These are phyloP conservation scores for Leucocoprinus birnbaumii DNA, from an alignment of 768 basidiomycete genomes.

Conservation along the genomic window DNA sequence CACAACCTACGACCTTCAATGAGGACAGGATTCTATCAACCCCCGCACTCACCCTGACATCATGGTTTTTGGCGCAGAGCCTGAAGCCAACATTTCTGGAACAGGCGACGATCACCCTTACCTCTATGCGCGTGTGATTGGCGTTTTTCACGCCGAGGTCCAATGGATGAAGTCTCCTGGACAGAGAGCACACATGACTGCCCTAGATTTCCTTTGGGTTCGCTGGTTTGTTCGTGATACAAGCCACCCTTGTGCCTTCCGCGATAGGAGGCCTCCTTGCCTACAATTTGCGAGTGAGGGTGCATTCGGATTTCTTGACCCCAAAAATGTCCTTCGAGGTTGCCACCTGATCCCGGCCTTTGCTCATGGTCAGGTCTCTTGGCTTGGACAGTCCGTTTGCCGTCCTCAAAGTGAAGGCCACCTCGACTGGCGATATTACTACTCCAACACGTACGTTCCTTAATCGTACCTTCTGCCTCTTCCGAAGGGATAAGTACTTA, in stretches of 20 bases:
- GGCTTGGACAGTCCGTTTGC: neutral
- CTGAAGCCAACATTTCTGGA: too few relatives aligned
- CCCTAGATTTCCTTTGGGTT: constrained; percentile 34
- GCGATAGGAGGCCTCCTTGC: constrained; percentile 23
- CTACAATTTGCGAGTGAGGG: constrained; percentile 31
- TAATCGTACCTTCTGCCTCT: too few relatives aligned
- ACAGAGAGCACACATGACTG: constrained; percentile 14
- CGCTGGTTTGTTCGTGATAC: constrained; percentile 28
- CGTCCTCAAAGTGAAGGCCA: neutral
- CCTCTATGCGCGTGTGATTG: constrained; percentile 15
- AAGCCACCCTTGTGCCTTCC: constrained; percentile 22
- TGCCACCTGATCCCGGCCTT: constrained; percentile 32
- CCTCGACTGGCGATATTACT: neutral
- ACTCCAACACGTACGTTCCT: neutral
- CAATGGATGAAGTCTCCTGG: neutral
- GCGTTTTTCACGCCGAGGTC: constrained; percentile 24
- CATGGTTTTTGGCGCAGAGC: too few relatives aligned
- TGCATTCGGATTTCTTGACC: constrained; percentile 34
- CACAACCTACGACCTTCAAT: too few relatives aligned
- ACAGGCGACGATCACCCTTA: constrained; percentile 1
- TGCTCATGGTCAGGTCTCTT: neutral
- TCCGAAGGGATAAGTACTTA: too few relatives aligned
- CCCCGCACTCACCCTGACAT: too few relatives aligned
- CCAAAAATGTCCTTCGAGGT: constrained; percentile 27
- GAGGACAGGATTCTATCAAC: too few relatives aligned